These are phyloP conservation scores for Macrocybe gigantea DNA, from an alignment of 768 basidiomycete species.

Conservation along the genomic window DNA sequence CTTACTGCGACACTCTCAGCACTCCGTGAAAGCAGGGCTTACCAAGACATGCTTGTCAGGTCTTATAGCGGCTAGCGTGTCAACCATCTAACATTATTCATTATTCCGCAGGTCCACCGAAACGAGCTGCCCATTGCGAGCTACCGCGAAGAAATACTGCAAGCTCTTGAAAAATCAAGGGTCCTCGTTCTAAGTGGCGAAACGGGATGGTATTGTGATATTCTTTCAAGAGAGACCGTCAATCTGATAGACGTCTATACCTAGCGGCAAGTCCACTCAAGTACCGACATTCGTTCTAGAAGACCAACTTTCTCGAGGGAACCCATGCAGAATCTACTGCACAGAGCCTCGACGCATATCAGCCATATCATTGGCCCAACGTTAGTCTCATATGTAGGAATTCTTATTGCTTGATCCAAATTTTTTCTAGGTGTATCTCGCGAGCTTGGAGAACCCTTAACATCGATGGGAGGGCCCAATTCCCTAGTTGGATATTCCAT, in stretches of 20 bases:
- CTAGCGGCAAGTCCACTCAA: slow-evolving; percentile 94
- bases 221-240: background rate
- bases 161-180: slow-evolving; percentile 66
- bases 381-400: slow-evolving; percentile 23
- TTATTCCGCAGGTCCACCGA: slow-evolving; percentile 53
- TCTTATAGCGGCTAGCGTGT: background rate
- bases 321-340: slow-evolving; percentile 85
- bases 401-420: slow-evolving; percentile 1
- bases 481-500: slow-evolving; percentile 95
- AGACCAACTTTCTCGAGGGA: slow-evolving; percentile 75
- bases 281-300: slow-evolving; percentile 93
- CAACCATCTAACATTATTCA: slow-evolving; percentile 1
- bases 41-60: slow-evolving; percentile 85
- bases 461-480: slow-evolving; percentile 64
- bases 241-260: background rate
- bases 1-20: slow-evolving; percentile 46
- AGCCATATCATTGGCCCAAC: slow-evolving; percentile 91
- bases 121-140: slow-evolving; percentile 80
- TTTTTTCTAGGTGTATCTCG: slow-evolving; percentile 60
- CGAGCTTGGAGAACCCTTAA: slow-evolving; percentile 84
- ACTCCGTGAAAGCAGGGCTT: slow-evolving; percentile 47
- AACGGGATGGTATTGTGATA: slow-evolving; percentile 30
- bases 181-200: slow-evolving; percentile 75
- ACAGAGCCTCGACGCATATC: slow-evolving; percentile 96
- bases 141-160: slow-evolving; percentile 69